Evolutionary conservation across 2,329 filamentous ascomycete species (phyloP).

Genomic region (Monosporascus sp.): DNA sequence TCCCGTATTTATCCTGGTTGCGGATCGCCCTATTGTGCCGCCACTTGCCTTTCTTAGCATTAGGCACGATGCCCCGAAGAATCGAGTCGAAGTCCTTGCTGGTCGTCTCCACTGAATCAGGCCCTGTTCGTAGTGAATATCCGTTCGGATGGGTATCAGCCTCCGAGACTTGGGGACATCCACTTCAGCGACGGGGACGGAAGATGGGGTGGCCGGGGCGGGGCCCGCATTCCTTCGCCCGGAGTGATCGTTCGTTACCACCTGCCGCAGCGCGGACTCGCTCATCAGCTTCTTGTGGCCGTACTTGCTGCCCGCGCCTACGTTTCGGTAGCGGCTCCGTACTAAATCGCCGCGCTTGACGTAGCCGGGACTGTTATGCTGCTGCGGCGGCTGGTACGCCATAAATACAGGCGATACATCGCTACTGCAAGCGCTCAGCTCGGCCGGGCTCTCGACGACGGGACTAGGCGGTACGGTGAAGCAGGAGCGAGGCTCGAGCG

Average conservation of each 20-base stretch:
- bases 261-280: too few relatives aligned
- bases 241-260: too few relatives aligned
- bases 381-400: neutral
- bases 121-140: neutral
- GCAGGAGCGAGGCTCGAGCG: neutral
- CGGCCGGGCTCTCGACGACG: neutral
- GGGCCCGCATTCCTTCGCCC: too few relatives aligned
- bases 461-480: neutral
- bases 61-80: neutral
- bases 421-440: neutral
- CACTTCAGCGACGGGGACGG: neutral
- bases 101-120: neutral
- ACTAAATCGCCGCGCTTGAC: neutral
- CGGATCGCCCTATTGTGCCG: neutral
- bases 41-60: neutral
- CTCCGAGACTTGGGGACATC: neutral
- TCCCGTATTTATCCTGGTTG: neutral
- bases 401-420: neutral
- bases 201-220: neutral
- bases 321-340: neutral
- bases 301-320: neutral
- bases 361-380: neutral
- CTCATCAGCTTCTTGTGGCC: too few relatives aligned
- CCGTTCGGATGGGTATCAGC: neutral
- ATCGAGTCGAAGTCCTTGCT: neutral